Base-by-base conservation (phyloP, 78 protist genomes). In the Pelomyxa schiedti region DNA sequence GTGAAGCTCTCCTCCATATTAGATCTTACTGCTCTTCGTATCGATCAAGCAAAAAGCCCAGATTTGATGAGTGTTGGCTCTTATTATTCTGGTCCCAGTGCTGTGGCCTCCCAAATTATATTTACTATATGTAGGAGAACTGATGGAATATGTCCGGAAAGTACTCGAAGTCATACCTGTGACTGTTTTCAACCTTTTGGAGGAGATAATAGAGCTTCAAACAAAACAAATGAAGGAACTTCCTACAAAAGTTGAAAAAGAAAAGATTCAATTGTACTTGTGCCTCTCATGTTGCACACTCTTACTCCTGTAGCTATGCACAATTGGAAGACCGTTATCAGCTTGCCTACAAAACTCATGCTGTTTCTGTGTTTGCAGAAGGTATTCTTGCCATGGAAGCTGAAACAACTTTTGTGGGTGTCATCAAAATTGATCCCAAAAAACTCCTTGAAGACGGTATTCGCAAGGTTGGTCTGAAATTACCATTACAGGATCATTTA, bases 351-450 rank as follows among this genome's bases (percentile, higher is more conserved):
- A 75, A 78, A 9, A 94, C 98, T 39, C 86, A 90, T 36, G 36
- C 70, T 1, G 70, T 94, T 3, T 85, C 95, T 1, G 88, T 93
- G 8, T 93, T 93, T 77, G 89, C 99, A 2, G 92, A 89, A 35
- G 99, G 99, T 66, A 92, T 97, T 7, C 76, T 95, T 6, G 97
- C 97, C 8, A 97, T 97, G 99, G n/a, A n/a, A n/a, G n/a, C n/a
- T n/a, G 87, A 94, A 66, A 87, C 42, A 22, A 97, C 98, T 1
- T 85, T 94, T 36, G 84, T 96, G 8, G 99, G 99, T 0, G 47
- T 91, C 52, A 78, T 90, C 37, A 66, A 90, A 64, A 64, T 88
- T 1, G 74, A 82, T 53, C 91, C 92, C 2, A 74, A 72, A 41
- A 28, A 63, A 37, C 52, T 88, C 43, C 76, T 90, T 4, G 93